These are phyloP conservation scores for Leersia perrieri DNA, from an alignment of 176 grass and related monocot species.

Conservation along the genomic window DNA sequence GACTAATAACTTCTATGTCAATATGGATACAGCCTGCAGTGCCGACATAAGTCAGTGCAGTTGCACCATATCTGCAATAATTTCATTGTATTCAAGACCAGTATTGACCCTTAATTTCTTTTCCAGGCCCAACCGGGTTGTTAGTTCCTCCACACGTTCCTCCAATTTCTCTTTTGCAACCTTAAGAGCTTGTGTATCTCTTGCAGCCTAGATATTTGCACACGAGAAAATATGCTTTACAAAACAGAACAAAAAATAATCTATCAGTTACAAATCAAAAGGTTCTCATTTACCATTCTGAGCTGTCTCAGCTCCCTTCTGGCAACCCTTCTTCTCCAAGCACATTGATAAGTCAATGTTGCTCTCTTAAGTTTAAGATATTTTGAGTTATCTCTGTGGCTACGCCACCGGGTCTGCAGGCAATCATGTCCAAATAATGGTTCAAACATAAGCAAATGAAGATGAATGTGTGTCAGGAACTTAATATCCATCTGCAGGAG, in stretches of 20 bases:
- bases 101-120: slow-evolving; percentile 62
- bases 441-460: slow-evolving; percentile 27
- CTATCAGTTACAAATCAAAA: slow-evolving; percentile 23
- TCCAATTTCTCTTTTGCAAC: slow-evolving; percentile 80
- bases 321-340: slow-evolving; percentile 79
- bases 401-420: slow-evolving; percentile 64
- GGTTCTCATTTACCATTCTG: slow-evolving; percentile 64
- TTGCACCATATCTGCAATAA: slow-evolving; percentile 1
- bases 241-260: background rate
- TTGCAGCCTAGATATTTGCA: slow-evolving; percentile 57
- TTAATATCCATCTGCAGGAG: slow-evolving; percentile 17
- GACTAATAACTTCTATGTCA: slow-evolving; percentile 4
- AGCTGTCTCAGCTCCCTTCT: slow-evolving; percentile 76
- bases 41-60: background rate
- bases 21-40: slow-evolving; percentile 18
- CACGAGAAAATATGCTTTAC: slow-evolving; percentile 15
- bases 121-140: slow-evolving; percentile 45
- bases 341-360: slow-evolving; percentile 76
- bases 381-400: slow-evolving; percentile 60
- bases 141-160: slow-evolving; percentile 76
- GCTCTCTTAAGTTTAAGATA: slow-evolving; percentile 62
- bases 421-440: background rate
- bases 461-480: background rate
- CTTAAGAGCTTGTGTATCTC: slow-evolving; percentile 77
- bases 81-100: slow-evolving; percentile 21